phyloP scores from a whole-genome alignment of 202 grass and related monocot genomes.

The Bolboschoenoplectus hybrid region DNA sequence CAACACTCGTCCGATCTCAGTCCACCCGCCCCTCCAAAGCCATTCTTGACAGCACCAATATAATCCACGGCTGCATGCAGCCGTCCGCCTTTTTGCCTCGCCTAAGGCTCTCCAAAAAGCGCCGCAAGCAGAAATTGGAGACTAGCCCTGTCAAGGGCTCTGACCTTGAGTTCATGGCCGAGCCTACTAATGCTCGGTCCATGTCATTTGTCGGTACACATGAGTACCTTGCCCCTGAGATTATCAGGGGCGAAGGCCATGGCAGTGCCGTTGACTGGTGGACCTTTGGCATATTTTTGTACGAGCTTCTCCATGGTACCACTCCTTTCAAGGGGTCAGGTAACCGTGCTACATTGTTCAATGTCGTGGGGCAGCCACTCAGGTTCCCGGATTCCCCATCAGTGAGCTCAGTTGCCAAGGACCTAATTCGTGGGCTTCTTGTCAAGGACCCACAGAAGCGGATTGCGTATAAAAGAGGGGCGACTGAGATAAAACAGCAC shows the following conservation, averaged over 20 bases:
- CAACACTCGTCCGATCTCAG: constrained; percentile 66
- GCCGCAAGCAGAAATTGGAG: constrained; percentile 48
- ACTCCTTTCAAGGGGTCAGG: constrained; percentile 98
- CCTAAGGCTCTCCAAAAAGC: constrained; percentile 50
- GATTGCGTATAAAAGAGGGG: constrained; percentile 68
- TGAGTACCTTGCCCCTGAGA: constrained; percentile 90
- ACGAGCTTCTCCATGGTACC: constrained; percentile 79
- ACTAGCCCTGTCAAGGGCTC: constrained; percentile 26
- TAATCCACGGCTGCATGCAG: constrained; percentile 65
- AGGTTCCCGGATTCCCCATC: constrained; percentile 68
- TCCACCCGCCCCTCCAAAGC: constrained; percentile 50
- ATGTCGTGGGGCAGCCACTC: constrained; percentile 87
- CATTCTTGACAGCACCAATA: constrained; percentile 24
- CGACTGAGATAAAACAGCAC: constrained; percentile 87
- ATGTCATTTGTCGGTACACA: constrained; percentile 97
- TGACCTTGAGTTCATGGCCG: constrained; percentile 77
- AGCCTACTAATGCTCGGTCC: constrained; percentile 72
- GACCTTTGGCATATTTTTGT: constrained; percentile 89
- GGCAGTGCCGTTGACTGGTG: constrained; percentile 98
- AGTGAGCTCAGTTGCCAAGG: constrained; percentile 62
- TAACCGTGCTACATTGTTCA: constrained; percentile 88
- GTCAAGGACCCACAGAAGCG: constrained; percentile 78
- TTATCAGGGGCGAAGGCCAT: constrained; percentile 86
- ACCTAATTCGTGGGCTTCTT: constrained; percentile 79
- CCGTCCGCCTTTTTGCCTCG: constrained; percentile 64